phyloP scores from a whole-genome alignment of 306 rosid species.

The Ochetophila trinervis region DNA sequence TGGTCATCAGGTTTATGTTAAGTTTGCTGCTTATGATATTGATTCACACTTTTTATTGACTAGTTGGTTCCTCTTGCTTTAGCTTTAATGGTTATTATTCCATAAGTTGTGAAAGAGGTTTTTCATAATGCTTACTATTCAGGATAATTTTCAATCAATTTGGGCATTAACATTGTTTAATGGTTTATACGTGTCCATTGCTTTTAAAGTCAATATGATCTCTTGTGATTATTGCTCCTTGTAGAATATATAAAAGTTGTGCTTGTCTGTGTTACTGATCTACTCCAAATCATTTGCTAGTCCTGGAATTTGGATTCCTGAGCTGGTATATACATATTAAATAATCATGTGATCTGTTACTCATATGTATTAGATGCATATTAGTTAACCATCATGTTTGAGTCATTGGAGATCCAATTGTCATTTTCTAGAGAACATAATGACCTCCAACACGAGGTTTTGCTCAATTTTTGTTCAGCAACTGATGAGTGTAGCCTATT shows the following conservation, averaged over 20 bases:
- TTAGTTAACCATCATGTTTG: constrained; percentile 4
- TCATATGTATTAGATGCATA: background rate
- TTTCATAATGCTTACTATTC: background rate
- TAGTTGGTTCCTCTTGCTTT: too few species aligned
- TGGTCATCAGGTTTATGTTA: too few species aligned
- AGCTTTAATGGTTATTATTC: too few species aligned
- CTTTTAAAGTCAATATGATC: background rate
- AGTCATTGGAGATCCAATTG: background rate
- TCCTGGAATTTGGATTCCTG: constrained; percentile 75
- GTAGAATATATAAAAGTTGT: constrained; percentile 76
- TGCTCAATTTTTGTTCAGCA: background rate
- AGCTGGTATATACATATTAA: constrained; percentile 47
- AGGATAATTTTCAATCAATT: background rate
- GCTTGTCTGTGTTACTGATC: constrained; percentile 94
- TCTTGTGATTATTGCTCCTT: constrained; percentile 27
- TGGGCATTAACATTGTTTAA: background rate
- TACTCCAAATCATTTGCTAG: constrained; percentile 66
- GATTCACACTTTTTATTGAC: too few species aligned
- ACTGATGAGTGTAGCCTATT: background rate
- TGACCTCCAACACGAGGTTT: background rate
- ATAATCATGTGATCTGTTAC: background rate
- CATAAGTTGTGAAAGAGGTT: background rate
- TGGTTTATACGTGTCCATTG: background rate
- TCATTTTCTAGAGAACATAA: background rate
- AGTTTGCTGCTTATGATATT: too few species aligned